phyloP scores from a whole-genome alignment of 1,139 yeast genomes.

The Kodamaea alishanica region DNA sequence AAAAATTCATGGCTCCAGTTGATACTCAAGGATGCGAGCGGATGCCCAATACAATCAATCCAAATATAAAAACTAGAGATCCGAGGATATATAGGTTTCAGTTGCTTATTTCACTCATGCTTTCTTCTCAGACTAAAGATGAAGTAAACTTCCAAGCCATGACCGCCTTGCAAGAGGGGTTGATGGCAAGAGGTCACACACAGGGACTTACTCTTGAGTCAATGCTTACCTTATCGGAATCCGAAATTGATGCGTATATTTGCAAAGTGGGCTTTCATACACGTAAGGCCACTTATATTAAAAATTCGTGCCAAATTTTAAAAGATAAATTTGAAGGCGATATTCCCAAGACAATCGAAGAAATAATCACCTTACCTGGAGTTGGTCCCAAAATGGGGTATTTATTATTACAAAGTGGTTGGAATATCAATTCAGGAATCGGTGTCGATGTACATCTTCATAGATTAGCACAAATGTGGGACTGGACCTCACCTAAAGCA shows the following conservation, averaged over 20 bases:
- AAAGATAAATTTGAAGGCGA: conserved; percentile 55
- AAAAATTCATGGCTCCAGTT: conserved; percentile 68
- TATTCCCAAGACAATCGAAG: conserved; percentile 65
- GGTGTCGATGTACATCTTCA: conserved; percentile 95
- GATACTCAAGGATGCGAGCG: conserved; percentile 87
- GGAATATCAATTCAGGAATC: conserved; percentile 73
- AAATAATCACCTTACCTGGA: conserved; percentile 72
- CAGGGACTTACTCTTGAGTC: conserved; percentile 34
- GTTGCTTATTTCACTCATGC: conserved; percentile 72
- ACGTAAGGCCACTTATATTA: conserved; percentile 70
- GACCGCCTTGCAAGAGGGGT: conserved; percentile 51
- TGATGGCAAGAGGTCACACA: conserved; percentile 24
- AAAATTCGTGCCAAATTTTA: conserved; percentile 55
- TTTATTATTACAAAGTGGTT: conserved; percentile 73
- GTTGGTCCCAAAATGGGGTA: conserved; percentile 97
- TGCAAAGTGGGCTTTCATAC: conserved; percentile 83
- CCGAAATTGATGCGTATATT: conserved; percentile 61
- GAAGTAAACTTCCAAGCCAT: conserved; percentile 78
- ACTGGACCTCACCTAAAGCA: conserved; percentile 58
- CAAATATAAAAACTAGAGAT: conserved; percentile 22
- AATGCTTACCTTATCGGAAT: conserved; percentile 46
- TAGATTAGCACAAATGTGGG: conserved; percentile 76
- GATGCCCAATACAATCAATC: conserved; percentile 51
- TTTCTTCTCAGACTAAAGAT: conserved; percentile 91
- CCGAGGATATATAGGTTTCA: conserved; percentile 63